phyloP scores from a whole-genome alignment of 2,329 filamentous ascomycete species.

The Chrysoporthe cubensis region DNA sequence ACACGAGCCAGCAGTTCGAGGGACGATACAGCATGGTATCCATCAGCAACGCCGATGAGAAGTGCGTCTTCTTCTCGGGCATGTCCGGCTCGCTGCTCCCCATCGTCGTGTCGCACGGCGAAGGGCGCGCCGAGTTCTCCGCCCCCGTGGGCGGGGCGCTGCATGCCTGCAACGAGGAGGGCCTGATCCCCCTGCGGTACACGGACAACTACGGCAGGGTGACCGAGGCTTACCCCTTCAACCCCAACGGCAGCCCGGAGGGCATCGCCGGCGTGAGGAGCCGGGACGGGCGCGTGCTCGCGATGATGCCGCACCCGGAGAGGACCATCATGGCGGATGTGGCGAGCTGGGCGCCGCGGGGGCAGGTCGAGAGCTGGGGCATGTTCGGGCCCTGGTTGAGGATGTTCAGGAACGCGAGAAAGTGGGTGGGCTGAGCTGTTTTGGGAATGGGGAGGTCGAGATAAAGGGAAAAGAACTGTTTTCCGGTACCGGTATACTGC shows the following conservation, averaged over 20 bases:
- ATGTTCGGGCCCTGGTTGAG: constrained; percentile 84
- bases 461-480: neutral
- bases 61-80: constrained; percentile 86
- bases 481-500: neutral
- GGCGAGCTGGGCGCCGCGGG: constrained; percentile 70
- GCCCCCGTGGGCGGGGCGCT: constrained; percentile 50
- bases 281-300: constrained; percentile 77
- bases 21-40: constrained; percentile 82
- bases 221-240: constrained; percentile 85
- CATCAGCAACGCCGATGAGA: constrained; percentile 64
- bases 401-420: constrained; percentile 84
- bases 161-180: constrained; percentile 62
- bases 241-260: constrained; percentile 81
- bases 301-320: constrained; percentile 94
- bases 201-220: constrained; percentile 78
- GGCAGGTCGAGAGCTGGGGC: constrained; percentile 68
- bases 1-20: constrained; percentile 87
- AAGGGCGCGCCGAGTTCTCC: constrained; percentile 78
- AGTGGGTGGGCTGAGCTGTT: constrained; percentile 73
- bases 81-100: constrained; percentile 84
- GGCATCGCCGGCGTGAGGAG: constrained; percentile 82
- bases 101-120: constrained; percentile 87
- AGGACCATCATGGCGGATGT: constrained; percentile 83
- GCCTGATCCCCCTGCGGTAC: constrained; percentile 79
- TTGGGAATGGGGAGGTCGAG: neutral